Conservation (phyloP, 2,329 filamentous ascomycete genomes). For the Paecilomyces sp. region DNA sequence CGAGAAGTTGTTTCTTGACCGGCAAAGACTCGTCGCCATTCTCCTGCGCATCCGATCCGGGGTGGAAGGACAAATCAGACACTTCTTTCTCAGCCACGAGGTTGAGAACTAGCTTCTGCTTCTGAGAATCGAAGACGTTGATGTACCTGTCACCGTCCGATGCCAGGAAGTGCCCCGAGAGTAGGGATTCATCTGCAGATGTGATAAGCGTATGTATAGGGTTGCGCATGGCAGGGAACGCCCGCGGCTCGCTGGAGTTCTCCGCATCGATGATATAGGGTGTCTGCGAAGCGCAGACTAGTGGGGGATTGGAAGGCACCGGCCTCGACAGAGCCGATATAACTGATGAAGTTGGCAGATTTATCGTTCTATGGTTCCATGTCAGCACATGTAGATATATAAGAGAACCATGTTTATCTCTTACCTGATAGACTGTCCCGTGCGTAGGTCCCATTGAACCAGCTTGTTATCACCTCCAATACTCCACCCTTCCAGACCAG, state of each 20-base stretch:
- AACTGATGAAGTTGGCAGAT: conserved; percentile 32
- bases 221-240: conserved; percentile 44
- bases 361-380: conserved; percentile 29
- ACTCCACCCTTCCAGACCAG: conserved; percentile 43
- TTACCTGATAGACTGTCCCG: conserved; percentile 37
- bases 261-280: conserved; percentile 40
- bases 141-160: conserved; percentile 45
- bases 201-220: conserved; percentile 40
- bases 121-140: conserved; percentile 41
- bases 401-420: conserved; percentile 4
- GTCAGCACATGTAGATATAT: conserved; percentile 2
- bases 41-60: conserved; percentile 12
- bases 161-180: conserved; percentile 37
- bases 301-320: conserved; percentile 31
- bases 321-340: conserved; percentile 35
- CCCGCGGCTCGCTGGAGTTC: conserved; percentile 28
- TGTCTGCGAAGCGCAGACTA: conserved; percentile 45
- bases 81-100: conserved; percentile 45
- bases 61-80: conserved; percentile 28
- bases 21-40: conserved; percentile 7
- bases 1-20: conserved; percentile 35
- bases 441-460: conserved; percentile 45
- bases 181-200: conserved; percentile 22
- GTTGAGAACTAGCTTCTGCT: conserved; percentile 38
- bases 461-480: conserved; percentile 47